Percentiles rank a stretch among this genome's conserved stretches.
Evolutionary conservation across 1,284 basidiomycete species (phyloP).

Genomic region (Leucoagaricus sp.): DNA sequence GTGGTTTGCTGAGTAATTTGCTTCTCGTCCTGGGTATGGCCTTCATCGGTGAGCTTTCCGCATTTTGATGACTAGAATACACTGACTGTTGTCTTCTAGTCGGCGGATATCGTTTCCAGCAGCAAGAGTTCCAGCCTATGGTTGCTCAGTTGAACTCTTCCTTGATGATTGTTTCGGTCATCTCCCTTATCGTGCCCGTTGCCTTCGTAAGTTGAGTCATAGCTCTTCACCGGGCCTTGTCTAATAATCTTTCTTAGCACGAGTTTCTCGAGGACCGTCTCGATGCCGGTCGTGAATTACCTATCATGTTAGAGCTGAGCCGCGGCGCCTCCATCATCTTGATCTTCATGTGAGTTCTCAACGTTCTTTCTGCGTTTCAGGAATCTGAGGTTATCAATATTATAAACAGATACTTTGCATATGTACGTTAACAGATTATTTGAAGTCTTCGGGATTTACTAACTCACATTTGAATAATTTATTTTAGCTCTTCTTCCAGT

Average conservation of each 20-base stretch:
- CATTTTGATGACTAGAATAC: background rate
- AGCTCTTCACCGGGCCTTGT: conserved; percentile 7
- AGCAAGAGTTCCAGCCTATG: conserved; percentile 63
- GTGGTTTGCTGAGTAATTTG: conserved; percentile 64
- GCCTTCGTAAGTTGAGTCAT: conserved; percentile 50
- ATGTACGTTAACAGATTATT: conserved; percentile 25
- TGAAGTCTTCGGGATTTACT: background rate
- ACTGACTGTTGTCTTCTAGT: conserved; percentile 27
- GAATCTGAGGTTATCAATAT: background rate
- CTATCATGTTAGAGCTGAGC: conserved; percentile 41
- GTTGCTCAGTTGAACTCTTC: conserved; percentile 68
- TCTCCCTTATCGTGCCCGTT: conserved; percentile 60
- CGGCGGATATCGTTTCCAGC: conserved; percentile 62
- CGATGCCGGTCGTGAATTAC: conserved; percentile 34
- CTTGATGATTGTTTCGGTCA: conserved; percentile 58
- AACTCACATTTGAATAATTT: conserved; percentile 4
- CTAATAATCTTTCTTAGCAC: conserved; percentile 30
- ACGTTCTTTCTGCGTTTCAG: background rate
- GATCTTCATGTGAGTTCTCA: conserved; percentile 50
- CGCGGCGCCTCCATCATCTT: conserved; percentile 55
- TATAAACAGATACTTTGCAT: conserved; percentile 32
- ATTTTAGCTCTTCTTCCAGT: conserved; percentile 49
- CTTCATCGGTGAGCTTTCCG: conserved; percentile 43
- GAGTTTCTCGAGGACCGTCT: conserved; percentile 40
- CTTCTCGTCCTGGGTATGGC: conserved; percentile 69